These are phyloP conservation scores for Trichomonascaceae sp. DNA, from an alignment of 1,139 yeast species.

Conservation along the genomic window DNA sequence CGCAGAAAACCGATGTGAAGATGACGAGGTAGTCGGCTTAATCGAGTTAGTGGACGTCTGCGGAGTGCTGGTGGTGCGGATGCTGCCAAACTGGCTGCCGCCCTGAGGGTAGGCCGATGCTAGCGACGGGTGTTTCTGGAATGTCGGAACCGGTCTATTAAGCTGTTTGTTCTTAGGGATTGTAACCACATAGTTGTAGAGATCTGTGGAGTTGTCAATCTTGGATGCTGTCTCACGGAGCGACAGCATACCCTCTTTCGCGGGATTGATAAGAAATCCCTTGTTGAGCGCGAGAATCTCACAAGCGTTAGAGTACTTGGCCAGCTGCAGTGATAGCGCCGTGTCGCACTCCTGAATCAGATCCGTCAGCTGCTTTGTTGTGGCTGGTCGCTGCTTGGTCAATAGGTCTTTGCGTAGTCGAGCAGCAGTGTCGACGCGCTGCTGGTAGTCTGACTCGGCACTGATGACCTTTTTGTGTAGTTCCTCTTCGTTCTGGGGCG, in stretches of 20 bases:
- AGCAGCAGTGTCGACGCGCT: conserved; percentile 60
- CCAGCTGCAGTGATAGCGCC: conserved; percentile 77
- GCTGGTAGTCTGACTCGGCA: conserved; percentile 78
- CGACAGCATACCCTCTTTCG: conserved; percentile 35
- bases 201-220: conserved; percentile 71
- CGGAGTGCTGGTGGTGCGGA: background rate
- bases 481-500: conserved; percentile 91
- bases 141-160: conserved; percentile 39
- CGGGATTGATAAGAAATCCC: conserved; percentile 72
- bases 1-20: conserved; percentile 2
- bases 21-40: conserved; percentile 4
- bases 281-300: conserved; percentile 75
- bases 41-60: background rate
- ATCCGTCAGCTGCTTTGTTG: conserved; percentile 60
- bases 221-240: conserved; percentile 66
- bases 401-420: conserved; percentile 62
- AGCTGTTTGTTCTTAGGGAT: conserved; percentile 20
- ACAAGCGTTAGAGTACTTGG: conserved; percentile 75
- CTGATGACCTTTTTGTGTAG: conserved; percentile 62
- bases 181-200: conserved; percentile 50
- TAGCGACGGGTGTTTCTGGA: conserved; percentile 65
- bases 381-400: conserved; percentile 63
- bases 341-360: conserved; percentile 76
- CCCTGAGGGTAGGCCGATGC: conserved; percentile 14
- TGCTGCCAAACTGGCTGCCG: too few species aligned